These are phyloP conservation scores for Rehmannia glutinosa DNA, from an alignment of 257 asterid genomes.

Conservation along the genomic window DNA sequence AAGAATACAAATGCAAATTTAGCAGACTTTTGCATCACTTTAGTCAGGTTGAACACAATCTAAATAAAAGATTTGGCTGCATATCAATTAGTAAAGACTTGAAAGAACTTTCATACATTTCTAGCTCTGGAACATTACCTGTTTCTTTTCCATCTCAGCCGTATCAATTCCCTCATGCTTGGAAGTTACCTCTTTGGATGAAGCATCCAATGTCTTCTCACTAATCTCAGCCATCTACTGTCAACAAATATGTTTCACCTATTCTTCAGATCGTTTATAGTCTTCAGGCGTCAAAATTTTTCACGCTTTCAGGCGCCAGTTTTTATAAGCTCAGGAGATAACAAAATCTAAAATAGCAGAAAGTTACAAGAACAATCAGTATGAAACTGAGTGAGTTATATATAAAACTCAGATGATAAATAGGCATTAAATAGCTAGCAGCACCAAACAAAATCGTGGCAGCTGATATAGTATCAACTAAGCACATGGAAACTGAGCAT, in stretches of 20 bases:
- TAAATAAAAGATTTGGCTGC: too few relatives aligned
- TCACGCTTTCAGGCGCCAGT: background rate
- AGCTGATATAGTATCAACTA: background rate
- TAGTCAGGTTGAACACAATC: too few relatives aligned
- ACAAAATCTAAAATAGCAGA: background rate
- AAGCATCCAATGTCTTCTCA: background rate
- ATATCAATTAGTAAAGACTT: too few relatives aligned
- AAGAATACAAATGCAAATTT: too few relatives aligned
- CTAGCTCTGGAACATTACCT: background rate
- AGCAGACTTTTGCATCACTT: too few relatives aligned
- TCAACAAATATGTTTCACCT: background rate
- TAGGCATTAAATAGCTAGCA: background rate
- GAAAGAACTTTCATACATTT: background rate
- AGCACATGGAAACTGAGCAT: too few relatives aligned
- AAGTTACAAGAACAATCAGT: background rate
- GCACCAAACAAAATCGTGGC: background rate
- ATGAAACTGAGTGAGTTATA: background rate
- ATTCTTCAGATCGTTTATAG: background rate
- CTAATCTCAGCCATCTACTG: constrained; percentile 11
- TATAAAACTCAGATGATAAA: background rate
- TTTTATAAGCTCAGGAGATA: background rate
- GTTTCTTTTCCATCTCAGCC: constrained; percentile 7
- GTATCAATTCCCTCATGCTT: background rate
- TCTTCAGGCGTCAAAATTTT: background rate
- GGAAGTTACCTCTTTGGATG: constrained; percentile 4